Evolutionary conservation across 495 filamentous ascomycete species (phyloP).

Genomic region (Penicillium samsonianum): DNA sequence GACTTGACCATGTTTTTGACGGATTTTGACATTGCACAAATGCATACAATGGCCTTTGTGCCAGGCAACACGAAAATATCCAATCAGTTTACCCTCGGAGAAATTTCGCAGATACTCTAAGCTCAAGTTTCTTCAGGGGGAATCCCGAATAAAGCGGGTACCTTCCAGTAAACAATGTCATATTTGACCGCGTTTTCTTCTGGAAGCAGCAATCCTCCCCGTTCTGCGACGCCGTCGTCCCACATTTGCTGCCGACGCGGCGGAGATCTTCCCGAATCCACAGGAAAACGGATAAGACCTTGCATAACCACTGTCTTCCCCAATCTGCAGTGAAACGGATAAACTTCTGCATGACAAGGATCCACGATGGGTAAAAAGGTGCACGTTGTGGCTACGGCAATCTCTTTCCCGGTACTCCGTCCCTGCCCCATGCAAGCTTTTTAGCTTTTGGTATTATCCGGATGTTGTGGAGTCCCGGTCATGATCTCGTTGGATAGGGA

Average conservation of each 20-base stretch:
- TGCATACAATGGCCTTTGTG: not conserved
- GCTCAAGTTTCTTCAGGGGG: not conserved
- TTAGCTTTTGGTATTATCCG: constrained; percentile 7
- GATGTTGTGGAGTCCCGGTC: constrained; percentile 16
- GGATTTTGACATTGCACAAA: not conserved
- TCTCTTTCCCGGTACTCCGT: not conserved
- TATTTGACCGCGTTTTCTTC: constrained; percentile 19
- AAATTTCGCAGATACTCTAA: not conserved
- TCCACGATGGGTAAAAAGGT: not conserved
- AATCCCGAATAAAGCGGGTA: not conserved
- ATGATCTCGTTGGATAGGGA: not conserved
- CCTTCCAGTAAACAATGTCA: not conserved
- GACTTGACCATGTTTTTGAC: not conserved
- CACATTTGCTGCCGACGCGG: constrained; percentile 12
- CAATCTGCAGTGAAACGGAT: constrained; percentile 15
- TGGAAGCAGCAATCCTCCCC: constrained; percentile 7
- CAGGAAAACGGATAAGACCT: not conserved
- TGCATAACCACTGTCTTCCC: constrained; percentile 10
- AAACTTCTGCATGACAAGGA: not conserved
- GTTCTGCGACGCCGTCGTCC: constrained; percentile 20
- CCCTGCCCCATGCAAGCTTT: not conserved
- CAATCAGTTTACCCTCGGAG: not conserved
- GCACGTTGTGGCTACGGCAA: constrained; percentile 3
- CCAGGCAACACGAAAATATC: not conserved
- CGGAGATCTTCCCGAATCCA: constrained; percentile 24